These are phyloP conservation scores for Wickerhamomyces sp. DNA, from an alignment of 1,139 yeast genomes.

Conservation along the genomic window DNA sequence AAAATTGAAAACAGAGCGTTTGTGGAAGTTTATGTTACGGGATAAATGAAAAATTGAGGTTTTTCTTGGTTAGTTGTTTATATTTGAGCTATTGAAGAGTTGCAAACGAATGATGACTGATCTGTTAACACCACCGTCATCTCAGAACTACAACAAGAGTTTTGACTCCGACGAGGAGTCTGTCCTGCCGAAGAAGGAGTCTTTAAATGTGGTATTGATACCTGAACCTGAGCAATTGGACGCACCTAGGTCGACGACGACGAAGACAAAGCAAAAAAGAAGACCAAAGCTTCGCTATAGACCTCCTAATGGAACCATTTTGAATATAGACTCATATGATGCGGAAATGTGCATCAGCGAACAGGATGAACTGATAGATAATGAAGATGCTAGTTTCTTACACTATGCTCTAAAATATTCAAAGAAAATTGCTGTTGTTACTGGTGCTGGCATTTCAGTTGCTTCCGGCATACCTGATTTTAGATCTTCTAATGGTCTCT, in stretches of 20 bases:
- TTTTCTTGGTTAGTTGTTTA: too few species aligned
- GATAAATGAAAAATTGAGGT: neutral
- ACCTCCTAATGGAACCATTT: constrained; percentile 37
- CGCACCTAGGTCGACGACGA: too few species aligned
- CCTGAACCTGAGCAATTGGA: too few species aligned
- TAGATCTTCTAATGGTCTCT: constrained; percentile 73
- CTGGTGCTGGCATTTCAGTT: constrained; percentile 90
- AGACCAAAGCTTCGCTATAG: constrained; percentile 39
- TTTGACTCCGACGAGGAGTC: constrained; percentile 2
- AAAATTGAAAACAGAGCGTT: constrained; percentile 16
- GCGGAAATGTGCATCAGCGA: constrained; percentile 23
- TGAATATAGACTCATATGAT: constrained; percentile 30
- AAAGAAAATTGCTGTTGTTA: constrained; percentile 49
- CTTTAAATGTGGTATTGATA: too few species aligned
- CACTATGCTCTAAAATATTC: constrained; percentile 44
- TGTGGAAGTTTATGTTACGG: neutral
- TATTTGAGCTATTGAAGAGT: neutral
- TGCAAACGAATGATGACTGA: constrained; percentile 7
- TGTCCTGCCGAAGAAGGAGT: too few species aligned
- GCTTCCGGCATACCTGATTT: constrained; percentile 92
- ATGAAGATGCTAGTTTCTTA: constrained; percentile 37
- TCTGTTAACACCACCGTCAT: constrained; percentile 23
- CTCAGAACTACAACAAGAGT: constrained; percentile 14
- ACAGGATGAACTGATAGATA: constrained; percentile 28
- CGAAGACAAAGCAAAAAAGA: constrained; percentile 17